Evolutionary conservation across 371 early-diverging fungal species (phyloP).

Genomic region (Blastocladiella emersonii): DNA sequence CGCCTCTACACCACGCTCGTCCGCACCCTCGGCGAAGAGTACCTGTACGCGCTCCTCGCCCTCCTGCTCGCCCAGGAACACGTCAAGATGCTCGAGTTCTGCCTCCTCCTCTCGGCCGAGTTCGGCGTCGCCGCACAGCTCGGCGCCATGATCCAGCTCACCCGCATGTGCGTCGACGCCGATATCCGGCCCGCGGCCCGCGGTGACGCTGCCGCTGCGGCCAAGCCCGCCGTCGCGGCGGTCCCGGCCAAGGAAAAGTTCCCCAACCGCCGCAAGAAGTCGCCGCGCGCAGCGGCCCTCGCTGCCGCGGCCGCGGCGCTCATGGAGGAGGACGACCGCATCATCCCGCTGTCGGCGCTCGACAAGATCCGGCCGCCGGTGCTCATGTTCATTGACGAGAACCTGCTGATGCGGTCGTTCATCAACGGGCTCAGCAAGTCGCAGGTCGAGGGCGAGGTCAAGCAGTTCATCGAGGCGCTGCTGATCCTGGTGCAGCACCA

Average conservation of each 20-base stretch:
- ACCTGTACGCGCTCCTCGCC: constrained; percentile 54
- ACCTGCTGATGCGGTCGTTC: constrained; percentile 50
- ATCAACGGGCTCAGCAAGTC: constrained; percentile 33
- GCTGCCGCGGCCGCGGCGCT: constrained; percentile 25
- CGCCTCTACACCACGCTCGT: constrained; percentile 72
- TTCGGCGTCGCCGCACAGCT: constrained; percentile 56
- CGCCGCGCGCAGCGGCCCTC: constrained; percentile 14
- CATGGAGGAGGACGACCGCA: background rate
- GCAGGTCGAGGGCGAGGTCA: constrained; percentile 21
- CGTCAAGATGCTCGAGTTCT: constrained; percentile 40
- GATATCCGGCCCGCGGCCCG: too few relatives aligned
- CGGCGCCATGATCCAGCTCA: constrained; percentile 40
- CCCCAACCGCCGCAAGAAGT: constrained; percentile 15
- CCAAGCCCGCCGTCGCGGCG: constrained; percentile 47
- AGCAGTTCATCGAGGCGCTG: constrained; percentile 12
- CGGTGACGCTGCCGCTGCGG: too few relatives aligned
- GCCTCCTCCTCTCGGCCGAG: constrained; percentile 39
- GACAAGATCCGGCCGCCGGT: constrained; percentile 61
- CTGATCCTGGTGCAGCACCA: constrained; percentile 3
- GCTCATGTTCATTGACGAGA: constrained; percentile 47
- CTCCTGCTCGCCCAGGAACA: constrained; percentile 46
- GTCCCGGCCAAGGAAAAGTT: constrained; percentile 25
- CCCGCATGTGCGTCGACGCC: constrained; percentile 39
- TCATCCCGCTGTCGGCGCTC: constrained; percentile 45
- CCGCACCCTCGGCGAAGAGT: constrained; percentile 62